phyloP scores from a whole-genome alignment of 768 basidiomycete genomes.

The Russula sp. region DNA sequence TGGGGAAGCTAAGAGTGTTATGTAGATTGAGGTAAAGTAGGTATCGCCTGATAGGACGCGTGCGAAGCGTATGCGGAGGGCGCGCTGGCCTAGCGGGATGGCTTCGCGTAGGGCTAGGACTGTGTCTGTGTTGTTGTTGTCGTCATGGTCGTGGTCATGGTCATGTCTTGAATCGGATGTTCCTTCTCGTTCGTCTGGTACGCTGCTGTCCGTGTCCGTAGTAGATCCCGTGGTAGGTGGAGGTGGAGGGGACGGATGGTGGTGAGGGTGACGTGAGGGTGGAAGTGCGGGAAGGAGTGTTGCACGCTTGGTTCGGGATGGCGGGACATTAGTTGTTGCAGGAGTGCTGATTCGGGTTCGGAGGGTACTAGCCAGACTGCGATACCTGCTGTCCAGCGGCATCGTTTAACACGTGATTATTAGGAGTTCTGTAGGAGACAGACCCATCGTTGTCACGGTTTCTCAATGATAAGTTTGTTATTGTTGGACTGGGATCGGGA shows the following conservation, averaged over 20 bases:
- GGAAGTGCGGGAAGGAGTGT: slow-evolving; percentile 57
- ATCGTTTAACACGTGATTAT: not conserved
- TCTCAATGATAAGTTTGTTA: not conserved
- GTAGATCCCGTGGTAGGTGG: slow-evolving; percentile 31
- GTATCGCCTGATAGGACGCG: slow-evolving; percentile 55
- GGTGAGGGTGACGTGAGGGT: slow-evolving; percentile 71
- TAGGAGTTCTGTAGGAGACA: not conserved
- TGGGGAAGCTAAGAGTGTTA: slow-evolving; percentile 44
- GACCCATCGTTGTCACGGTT: slow-evolving; percentile 12
- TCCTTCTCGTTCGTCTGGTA: not conserved
- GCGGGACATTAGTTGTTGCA: slow-evolving; percentile 50
- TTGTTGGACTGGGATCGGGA: not conserved
- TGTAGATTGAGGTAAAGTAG: slow-evolving; percentile 71
- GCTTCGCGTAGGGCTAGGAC: slow-evolving; percentile 39
- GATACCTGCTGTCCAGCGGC: slow-evolving; percentile 42
- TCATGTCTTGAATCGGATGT: no score
- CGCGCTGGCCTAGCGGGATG: slow-evolving; percentile 38
- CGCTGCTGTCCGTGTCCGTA: no score
- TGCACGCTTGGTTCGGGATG: slow-evolving; percentile 33
- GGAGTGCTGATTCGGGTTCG: slow-evolving; percentile 41
- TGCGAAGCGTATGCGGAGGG: slow-evolving; percentile 48
- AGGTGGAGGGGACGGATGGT: slow-evolving; percentile 35
- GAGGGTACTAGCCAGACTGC: slow-evolving; percentile 72
- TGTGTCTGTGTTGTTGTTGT: no score
- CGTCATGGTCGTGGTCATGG: no score